Evolutionary conservation across 1,284 basidiomycete genomes (phyloP).

Genomic region (Ceratobasidium sp.): DNA sequence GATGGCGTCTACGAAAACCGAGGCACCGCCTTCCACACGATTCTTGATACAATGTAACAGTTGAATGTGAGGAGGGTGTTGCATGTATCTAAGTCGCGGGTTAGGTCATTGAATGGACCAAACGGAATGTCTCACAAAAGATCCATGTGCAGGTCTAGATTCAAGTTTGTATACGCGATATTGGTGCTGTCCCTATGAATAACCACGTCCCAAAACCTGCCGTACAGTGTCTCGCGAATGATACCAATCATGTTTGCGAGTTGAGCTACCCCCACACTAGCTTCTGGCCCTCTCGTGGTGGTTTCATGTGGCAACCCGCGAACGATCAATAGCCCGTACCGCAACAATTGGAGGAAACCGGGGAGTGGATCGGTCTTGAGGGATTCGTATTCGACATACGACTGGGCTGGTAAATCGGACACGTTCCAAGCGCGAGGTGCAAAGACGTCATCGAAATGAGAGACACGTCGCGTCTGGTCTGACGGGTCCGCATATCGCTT

Average conservation of each 20-base stretch:
- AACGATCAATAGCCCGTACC: conserved; percentile 60
- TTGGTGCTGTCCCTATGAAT: conserved; percentile 80
- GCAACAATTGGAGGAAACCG: conserved; percentile 52
- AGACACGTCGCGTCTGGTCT: conserved; percentile 37
- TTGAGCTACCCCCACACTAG: conserved; percentile 67
- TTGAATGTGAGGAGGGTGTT: conserved; percentile 89
- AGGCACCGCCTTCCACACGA: conserved; percentile 82
- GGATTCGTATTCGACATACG: conserved; percentile 6
- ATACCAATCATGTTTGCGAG: conserved; percentile 75
- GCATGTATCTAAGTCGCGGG: conserved; percentile 72
- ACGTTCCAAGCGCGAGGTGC: conserved; percentile 52
- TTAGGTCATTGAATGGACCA: background rate
- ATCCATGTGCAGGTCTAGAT: conserved; percentile 93
- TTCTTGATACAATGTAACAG: conserved; percentile 89
- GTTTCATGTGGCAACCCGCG: conserved; percentile 63
- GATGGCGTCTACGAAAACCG: conserved; percentile 88
- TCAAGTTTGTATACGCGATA: conserved; percentile 93
- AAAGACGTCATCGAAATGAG: conserved; percentile 47
- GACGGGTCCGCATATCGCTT: conserved; percentile 56
- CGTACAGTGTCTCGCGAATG: conserved; percentile 90
- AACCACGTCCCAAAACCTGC: conserved; percentile 88
- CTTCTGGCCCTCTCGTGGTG: conserved; percentile 56
- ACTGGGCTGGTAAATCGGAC: background rate
- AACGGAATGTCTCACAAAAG: conserved; percentile 66
- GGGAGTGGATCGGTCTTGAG: conserved; percentile 43